Conservation (phyloP, 768 basidiomycete species). For the Xanthoconium stramineum region DNA sequence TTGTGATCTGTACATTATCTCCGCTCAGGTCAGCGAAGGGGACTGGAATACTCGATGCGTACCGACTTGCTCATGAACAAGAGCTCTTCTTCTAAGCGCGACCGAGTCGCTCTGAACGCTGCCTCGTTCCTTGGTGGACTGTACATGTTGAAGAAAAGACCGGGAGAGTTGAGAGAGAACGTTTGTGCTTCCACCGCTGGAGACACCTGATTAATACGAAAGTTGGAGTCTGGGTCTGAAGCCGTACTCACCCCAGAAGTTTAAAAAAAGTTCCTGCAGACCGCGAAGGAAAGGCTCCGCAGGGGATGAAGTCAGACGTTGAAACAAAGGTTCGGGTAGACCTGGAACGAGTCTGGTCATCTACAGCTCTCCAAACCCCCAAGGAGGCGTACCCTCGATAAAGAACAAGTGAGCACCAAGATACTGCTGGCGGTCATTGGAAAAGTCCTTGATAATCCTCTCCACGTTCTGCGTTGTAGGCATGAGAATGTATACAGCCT, state of each 20-base stretch:
- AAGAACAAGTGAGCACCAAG: slow-evolving; percentile 90
- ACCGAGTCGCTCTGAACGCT: slow-evolving; percentile 62
- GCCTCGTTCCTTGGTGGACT: slow-evolving; percentile 75
- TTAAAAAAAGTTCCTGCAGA: slow-evolving; percentile 85
- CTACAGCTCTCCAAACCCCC: not conserved
- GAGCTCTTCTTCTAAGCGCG: slow-evolving; percentile 85
- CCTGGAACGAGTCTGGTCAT: slow-evolving; percentile 42
- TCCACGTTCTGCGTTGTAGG: slow-evolving; percentile 94
- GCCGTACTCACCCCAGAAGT: slow-evolving; percentile 80
- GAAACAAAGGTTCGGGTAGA: slow-evolving; percentile 73
- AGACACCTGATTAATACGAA: slow-evolving; percentile 9
- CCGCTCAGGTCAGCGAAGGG: slow-evolving; percentile 1
- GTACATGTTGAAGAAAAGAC: slow-evolving; percentile 84
- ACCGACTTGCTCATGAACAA: slow-evolving; percentile 71
- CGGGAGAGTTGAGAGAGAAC: slow-evolving; percentile 77
- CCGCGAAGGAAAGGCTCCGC: slow-evolving; percentile 75
- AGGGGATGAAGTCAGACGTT: slow-evolving; percentile 67
- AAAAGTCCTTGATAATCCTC: slow-evolving; percentile 84
- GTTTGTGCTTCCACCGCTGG: slow-evolving; percentile 82
- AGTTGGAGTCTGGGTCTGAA: not conserved
- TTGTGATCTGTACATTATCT: slow-evolving; percentile 61
- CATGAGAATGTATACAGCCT: slow-evolving; percentile 93
- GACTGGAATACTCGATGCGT: not conserved
- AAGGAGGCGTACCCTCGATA: slow-evolving; percentile 65
- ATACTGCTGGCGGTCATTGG: slow-evolving; percentile 62